Evolutionary conservation across 306 rosid genomes (phyloP), one percentile per base, ranked within the genome.

Genomic region (Pyrus communis): DNA sequence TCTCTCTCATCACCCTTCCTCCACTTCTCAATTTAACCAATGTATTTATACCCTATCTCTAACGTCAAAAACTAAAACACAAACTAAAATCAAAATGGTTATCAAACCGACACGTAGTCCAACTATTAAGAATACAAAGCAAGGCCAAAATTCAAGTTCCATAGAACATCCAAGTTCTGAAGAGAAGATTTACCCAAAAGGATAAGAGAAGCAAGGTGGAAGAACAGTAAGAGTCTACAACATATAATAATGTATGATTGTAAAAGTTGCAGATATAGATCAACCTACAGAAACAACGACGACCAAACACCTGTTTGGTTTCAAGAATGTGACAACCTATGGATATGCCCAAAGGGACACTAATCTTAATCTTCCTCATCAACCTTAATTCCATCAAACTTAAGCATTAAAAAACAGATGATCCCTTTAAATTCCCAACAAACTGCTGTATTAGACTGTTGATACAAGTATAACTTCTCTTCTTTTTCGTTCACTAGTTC

Each of bases 281-380:
- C 84, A 62, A 49, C 77, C 84, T 71, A 73, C 74, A 67, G 80
- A 79, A 77, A 70, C 70, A 84, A 69, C 74, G 80, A 73, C 8
- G 82, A 76, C 13, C 23, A 57, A 38, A 57, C 72, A 75, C 54
- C 87, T 70, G 73, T 73, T 73, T 66, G 75, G 22, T 55, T 60
- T 79, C 75, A 70, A 30, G 49, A 59, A 71, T 21, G 72, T 62
- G 71, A 79, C 74, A 75, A 76, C n/a, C 76, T 61, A 75, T 62
- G 33, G 72, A 70, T 51, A 74, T 65, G 71, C 73, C 75, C 11
- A 33, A 49, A 28, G 12, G 40, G 67, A 73, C 17, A 27, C 52
- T 51, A 55, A 54, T 21, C 42, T 76, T 15, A 49, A 49, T 49
- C 21, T 49, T 14, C 55, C 55, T 14, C 55, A 49, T 49, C 19